Evolutionary conservation across 176 grass and related monocot genomes (phyloP).

Genomic region (Bolboschoenus planiculmis): DNA sequence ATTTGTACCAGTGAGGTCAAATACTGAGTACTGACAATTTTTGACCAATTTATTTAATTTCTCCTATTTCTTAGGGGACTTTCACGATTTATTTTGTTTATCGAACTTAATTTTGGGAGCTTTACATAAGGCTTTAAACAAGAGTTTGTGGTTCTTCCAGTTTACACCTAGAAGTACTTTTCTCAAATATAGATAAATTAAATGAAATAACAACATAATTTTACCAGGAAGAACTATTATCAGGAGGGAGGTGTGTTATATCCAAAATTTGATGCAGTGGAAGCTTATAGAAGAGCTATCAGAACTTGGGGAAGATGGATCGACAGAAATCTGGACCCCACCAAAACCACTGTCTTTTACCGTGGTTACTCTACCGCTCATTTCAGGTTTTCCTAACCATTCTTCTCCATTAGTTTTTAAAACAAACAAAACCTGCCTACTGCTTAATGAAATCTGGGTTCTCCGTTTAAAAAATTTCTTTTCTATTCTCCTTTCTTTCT

Average conservation of each 20-base stretch:
- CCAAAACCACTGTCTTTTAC: slow-evolving; percentile 63
- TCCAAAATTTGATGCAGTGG: slow-evolving; percentile 56
- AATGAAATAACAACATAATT: neutral
- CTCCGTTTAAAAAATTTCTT: too few species aligned
- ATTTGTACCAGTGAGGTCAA: neutral
- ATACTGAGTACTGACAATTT: neutral
- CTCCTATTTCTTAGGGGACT: neutral
- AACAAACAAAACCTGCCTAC: neutral
- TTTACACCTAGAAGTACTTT: neutral
- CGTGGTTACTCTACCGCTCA: slow-evolving; percentile 86
- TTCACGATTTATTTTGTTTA: neutral
- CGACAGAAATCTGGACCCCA: slow-evolving; percentile 60
- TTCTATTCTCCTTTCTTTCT: too few species aligned
- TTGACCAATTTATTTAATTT: neutral
- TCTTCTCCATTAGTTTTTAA: neutral
- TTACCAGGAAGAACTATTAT: slow-evolving; percentile 72
- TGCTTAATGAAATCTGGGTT: neutral
- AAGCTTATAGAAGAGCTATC: slow-evolving; percentile 67
- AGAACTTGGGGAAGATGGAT: slow-evolving; percentile 81
- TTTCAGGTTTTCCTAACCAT: slow-evolving; percentile 46
- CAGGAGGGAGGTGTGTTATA: slow-evolving; percentile 58
- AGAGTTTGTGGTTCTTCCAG: neutral
- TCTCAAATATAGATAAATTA: neutral
- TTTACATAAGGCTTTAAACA: neutral
- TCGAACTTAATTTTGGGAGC: neutral